A percentile compares a stretch with the other conserved stretches of the same genome.
phyloP scores from a whole-genome alignment of 768 basidiomycete species.

The Agrocybe praecox region DNA sequence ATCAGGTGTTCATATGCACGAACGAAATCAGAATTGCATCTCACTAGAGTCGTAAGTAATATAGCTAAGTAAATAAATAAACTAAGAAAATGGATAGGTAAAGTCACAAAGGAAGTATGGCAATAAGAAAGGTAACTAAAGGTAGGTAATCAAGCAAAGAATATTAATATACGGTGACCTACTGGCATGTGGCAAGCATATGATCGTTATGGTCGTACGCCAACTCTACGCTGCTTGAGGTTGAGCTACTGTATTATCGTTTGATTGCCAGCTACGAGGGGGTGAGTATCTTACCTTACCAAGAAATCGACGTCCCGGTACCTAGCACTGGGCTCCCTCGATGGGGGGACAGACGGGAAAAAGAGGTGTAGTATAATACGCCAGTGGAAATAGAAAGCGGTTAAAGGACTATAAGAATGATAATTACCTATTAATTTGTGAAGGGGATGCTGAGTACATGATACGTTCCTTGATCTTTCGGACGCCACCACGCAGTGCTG shows the following conservation, averaged over 20 bases:
- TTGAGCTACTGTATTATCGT: conserved; percentile 9
- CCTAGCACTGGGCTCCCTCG: no score
- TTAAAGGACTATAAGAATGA: no score
- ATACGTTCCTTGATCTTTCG: not conserved
- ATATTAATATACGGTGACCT: not conserved
- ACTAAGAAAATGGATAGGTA: no score
- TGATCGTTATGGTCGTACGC: not conserved
- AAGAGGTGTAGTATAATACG: no score
- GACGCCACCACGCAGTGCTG: not conserved
- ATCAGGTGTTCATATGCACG: no score
- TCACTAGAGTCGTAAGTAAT: no score
- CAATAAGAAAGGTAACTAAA: not conserved
- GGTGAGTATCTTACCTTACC: not conserved
- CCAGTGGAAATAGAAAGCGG: not conserved
- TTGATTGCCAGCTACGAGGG: conserved; percentile 12
- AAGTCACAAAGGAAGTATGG: not conserved
- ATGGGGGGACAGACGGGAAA: no score
- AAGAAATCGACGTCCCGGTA: no score
- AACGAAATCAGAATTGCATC: no score
- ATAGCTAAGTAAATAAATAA: no score
- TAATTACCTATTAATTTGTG: not conserved
- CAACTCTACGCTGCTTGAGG: conserved; percentile 5
- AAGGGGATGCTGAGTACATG: not conserved
- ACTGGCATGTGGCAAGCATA: conserved; percentile 6
- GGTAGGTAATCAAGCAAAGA: not conserved